These are phyloP conservation scores for Daldinia sp. DNA, from an alignment of 2,329 filamentous ascomycete species.

Conservation along the genomic window DNA sequence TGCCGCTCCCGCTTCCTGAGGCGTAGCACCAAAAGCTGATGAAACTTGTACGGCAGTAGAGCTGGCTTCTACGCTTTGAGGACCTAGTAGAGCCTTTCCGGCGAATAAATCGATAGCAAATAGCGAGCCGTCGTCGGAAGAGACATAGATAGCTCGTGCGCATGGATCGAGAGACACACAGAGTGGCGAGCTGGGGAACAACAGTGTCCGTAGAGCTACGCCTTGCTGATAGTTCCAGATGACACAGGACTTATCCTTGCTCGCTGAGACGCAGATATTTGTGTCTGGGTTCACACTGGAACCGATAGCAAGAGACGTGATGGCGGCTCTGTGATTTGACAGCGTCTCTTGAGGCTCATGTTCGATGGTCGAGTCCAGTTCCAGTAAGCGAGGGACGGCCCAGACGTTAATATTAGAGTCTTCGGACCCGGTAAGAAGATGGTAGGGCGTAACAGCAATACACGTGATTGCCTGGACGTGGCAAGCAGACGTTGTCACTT, in stretches of 20 bases:
- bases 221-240: constrained; percentile 92
- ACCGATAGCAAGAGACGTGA: constrained; percentile 70
- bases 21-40: constrained; percentile 63
- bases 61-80: constrained; percentile 59
- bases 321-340: constrained; percentile 76
- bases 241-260: constrained; percentile 86
- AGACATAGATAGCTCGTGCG: constrained; percentile 82
- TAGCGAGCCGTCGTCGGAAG: constrained; percentile 80
- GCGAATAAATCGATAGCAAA: constrained; percentile 79
- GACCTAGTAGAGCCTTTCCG: constrained; percentile 63
- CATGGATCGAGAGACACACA: constrained; percentile 82
- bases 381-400: constrained; percentile 79
- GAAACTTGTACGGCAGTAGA: constrained; percentile 65
- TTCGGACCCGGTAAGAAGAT: constrained; percentile 79
- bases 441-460: constrained; percentile 74
- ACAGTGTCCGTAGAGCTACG: constrained; percentile 78
- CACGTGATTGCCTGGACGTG: constrained; percentile 84
- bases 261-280: constrained; percentile 84
- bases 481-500: constrained; percentile 77
- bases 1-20: constrained; percentile 70
- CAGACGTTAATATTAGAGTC: constrained; percentile 94
- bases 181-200: constrained; percentile 77
- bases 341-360: constrained; percentile 80
- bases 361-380: constrained; percentile 61
- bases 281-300: constrained; percentile 73